Evolutionary conservation across 352 stramenopile species (phyloP), one percentile per base, ranked within the genome.

Genomic region (Phytophthora tubulina): DNA sequence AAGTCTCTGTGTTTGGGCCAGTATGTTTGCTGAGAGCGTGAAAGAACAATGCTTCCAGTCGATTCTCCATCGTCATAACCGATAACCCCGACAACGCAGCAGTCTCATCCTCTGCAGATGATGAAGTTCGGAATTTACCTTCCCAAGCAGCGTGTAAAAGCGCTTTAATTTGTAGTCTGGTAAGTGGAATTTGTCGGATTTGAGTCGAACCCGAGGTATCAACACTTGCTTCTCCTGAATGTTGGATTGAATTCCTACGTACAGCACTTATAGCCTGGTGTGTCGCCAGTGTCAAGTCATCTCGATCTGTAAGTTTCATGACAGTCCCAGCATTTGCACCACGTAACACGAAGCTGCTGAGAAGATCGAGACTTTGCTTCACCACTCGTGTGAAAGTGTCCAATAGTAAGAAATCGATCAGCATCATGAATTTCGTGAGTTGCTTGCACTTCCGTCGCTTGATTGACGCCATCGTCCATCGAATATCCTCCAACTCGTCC

Each of bases 391-490:
- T 60, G 17, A 82, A 79, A 9, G 44, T 57, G 27, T 93, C 85
- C 11, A 93, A 32, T 11, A 84, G 49, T 54, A 94, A 72, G 49
- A 91, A 92, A 31, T 88, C 85, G 0, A 93, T 57, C 1, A 92
- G 54, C 0, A 36, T 67, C 10, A 86, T 67, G 38, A 94, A 92
- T 39, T 77, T 85, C 3, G 84, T 76, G 7, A 94, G 60, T 30
- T 89, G 79, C 6, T 62, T 57, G 46, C 87, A 94, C 17, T 82
- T 85, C 5, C 84, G 72, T 0, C 87, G 76, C 41, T 76, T 82
- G 15, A 93, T 91, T 2, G 87, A 85, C 6, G 85, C 87, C 53
- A 93, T 73, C 2, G 85, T 92, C 87, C 87, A 94, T 3, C 80
- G 80, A 58, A 93, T 88, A 32, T 90, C 72, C 32, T 86, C 79